phyloP scores from a whole-genome alignment of 129 eudicot genomes.

The Artemisia argyi region DNA sequence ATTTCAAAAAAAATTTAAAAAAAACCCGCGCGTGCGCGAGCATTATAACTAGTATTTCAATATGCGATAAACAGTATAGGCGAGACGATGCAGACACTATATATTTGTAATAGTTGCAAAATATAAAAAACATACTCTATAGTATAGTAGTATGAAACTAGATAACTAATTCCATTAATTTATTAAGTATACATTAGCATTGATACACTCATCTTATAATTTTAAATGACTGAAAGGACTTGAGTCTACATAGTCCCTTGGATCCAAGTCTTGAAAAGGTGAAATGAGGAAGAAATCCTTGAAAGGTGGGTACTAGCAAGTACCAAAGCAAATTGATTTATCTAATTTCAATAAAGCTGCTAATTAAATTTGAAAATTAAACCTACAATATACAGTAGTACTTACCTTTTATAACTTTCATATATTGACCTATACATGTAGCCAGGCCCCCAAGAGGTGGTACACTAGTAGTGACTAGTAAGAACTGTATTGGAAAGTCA shows the following conservation, averaged over 20 bases:
- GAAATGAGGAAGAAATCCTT: constrained; percentile 28
- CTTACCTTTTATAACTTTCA: neutral
- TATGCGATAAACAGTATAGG: no score
- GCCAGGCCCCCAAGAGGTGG: neutral
- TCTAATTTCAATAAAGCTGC: constrained; percentile 29
- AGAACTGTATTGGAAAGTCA: neutral
- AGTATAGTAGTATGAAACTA: neutral
- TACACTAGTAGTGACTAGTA: neutral
- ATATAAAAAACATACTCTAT: neutral
- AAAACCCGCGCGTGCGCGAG: no score
- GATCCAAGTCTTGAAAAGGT: constrained; percentile 44
- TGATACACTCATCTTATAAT: neutral
- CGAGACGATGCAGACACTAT: neutral
- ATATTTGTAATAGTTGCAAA: neutral
- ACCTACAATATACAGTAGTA: neutral
- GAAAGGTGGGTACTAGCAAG: constrained; percentile 36
- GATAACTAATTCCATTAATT: neutral
- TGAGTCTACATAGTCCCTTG: constrained; percentile 28
- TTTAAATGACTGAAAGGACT: constrained; percentile 28
- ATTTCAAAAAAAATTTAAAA: no score
- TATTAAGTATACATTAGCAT: neutral
- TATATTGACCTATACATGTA: constrained; percentile 4
- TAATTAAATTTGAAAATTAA: neutral
- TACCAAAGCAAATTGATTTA: constrained; percentile 37
- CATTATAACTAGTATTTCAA: no score